These are phyloP conservation scores for Ceratocystis albifundus DNA, from an alignment of 2,329 filamentous ascomycete genomes.

Conservation along the genomic window DNA sequence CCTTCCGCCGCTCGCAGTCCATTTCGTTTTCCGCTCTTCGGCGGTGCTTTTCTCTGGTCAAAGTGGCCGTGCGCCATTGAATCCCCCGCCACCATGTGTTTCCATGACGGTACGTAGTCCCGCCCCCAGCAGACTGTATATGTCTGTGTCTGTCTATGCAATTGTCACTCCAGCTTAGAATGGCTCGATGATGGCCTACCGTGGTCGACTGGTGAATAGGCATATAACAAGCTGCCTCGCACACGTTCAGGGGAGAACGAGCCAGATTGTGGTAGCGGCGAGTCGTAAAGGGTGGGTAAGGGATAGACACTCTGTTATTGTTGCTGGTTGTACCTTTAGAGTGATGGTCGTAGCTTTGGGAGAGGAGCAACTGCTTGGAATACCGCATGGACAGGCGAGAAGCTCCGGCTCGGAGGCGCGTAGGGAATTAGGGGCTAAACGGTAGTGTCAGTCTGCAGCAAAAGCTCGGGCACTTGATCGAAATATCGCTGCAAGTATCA, in stretches of 20 bases:
- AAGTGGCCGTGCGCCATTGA: neutral
- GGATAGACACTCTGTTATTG: neutral
- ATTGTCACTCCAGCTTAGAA: neutral
- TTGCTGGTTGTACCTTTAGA: neutral
- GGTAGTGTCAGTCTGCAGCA: neutral
- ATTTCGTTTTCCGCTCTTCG: neutral
- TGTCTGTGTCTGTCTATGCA: neutral
- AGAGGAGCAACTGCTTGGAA: neutral
- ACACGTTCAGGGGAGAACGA: neutral
- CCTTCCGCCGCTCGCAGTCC: neutral
- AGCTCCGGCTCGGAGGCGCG: neutral
- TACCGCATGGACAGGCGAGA: neutral
- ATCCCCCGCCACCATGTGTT: constrained; percentile 2
- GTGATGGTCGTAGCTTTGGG: neutral
- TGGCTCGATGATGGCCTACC: neutral
- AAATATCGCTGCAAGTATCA: constrained; percentile 1
- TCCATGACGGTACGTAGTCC: neutral
- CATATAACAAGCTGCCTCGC: neutral
- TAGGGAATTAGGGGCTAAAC: neutral
- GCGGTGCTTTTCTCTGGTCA: neutral
- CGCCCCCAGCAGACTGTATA: neutral
- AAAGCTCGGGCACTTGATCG: neutral
- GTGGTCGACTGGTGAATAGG: neutral
- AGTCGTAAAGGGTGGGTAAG: neutral
- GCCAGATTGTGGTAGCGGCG: neutral